A percentile compares a stretch with the other conserved stretches of the same genome.
Conservation (phyloP, 768 basidiomycete genomes). For the Pisolithus tinctorius region DNA sequence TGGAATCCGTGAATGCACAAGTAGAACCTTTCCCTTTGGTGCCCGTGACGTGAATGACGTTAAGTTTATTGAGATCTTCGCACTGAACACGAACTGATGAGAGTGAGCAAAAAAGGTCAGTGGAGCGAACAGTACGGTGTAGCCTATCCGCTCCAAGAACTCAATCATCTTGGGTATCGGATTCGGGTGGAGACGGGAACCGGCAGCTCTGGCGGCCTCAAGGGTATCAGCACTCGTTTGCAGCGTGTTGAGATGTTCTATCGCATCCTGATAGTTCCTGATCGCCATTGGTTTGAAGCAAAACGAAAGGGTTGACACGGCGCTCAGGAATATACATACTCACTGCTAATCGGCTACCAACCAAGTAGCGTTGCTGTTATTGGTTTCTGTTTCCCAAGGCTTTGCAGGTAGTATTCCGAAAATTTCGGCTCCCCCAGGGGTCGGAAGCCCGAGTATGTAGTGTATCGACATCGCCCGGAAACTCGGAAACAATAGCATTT, state of each 20-base stretch:
- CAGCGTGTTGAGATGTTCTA: slow-evolving; percentile 66
- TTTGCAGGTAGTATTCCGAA: too few relatives aligned
- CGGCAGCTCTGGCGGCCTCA: slow-evolving; percentile 43
- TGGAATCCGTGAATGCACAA: slow-evolving; percentile 85
- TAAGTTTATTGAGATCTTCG: slow-evolving; percentile 75
- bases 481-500: too few relatives aligned
- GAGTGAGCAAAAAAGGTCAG: slow-evolving; percentile 1
- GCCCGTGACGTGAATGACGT: slow-evolving; percentile 94
- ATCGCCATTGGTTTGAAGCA: slow-evolving; percentile 42
- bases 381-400: too few relatives aligned
- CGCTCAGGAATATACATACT: neutral
- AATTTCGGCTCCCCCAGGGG: too few relatives aligned
- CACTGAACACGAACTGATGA: slow-evolving; percentile 41
- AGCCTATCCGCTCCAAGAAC: slow-evolving; percentile 81
- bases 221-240: slow-evolving; percentile 92
- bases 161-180: slow-evolving; percentile 88
- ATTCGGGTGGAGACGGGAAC: slow-evolving; percentile 41
- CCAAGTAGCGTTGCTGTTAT: too few relatives aligned
- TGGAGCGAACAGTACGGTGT: slow-evolving; percentile 48
- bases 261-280: slow-evolving; percentile 61
- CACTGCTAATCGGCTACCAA: neutral
- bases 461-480: too few relatives aligned
- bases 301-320: neutral
- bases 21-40: slow-evolving; percentile 99
- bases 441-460: too few relatives aligned